Percentiles rank a stretch among this genome's conserved stretches.
Evolutionary conservation across 192 early-diverging fungal genomes (phyloP).

Genomic region (Entomortierella beljakovae): DNA sequence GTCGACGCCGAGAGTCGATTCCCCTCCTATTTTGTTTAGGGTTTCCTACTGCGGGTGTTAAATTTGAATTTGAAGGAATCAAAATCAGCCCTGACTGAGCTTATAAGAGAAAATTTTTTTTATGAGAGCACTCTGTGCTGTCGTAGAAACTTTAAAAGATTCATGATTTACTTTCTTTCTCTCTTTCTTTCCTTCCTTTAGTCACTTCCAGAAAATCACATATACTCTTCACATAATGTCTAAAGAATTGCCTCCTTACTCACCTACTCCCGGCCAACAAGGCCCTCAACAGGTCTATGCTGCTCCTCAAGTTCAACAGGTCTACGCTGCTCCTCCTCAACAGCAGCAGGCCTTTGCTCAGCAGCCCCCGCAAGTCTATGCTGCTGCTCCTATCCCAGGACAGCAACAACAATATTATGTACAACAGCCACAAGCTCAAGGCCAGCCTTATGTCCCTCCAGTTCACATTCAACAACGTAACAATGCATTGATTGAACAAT

Average conservation of each 20-base stretch:
- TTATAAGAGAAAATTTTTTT: too few relatives aligned
- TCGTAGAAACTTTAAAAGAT: too few relatives aligned
- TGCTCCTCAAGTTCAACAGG: background rate
- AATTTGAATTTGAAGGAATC: too few relatives aligned
- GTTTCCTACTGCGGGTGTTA: too few relatives aligned
- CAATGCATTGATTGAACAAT: slow-evolving; percentile 18
- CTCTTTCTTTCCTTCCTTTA: too few relatives aligned
- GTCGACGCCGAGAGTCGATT: too few relatives aligned
- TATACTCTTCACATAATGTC: too few relatives aligned
- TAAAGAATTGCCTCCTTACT: slow-evolving; percentile 2
- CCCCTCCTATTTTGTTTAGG: too few relatives aligned
- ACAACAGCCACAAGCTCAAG: background rate
- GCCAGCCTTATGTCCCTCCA: background rate
- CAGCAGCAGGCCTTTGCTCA: background rate
- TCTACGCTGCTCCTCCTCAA: background rate
- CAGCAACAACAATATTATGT: background rate
- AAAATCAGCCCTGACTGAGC: too few relatives aligned
- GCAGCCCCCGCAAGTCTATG: background rate
- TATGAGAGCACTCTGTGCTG: too few relatives aligned
- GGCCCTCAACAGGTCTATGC: background rate
- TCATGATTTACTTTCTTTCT: too few relatives aligned
- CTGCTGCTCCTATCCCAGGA: background rate
- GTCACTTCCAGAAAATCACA: too few relatives aligned
- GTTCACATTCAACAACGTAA: slow-evolving; percentile 8
- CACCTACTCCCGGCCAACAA: background rate